Evolutionary conservation across 306 rosid species (phyloP).

Genomic region (Rosa chinensis): DNA sequence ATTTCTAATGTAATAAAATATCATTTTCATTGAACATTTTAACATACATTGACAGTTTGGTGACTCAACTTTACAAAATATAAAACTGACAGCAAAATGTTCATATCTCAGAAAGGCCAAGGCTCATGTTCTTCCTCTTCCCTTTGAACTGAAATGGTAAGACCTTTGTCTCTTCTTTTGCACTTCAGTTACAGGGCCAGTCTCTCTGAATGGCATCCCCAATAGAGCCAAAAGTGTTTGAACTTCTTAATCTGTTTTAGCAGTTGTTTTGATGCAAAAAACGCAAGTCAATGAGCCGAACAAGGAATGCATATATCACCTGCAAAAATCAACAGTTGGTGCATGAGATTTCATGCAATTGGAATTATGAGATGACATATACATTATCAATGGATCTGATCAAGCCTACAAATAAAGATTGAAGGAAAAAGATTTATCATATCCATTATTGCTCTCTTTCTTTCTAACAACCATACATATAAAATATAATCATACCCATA

Average conservation of each 20-base stretch:
- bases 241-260: conserved; percentile 76
- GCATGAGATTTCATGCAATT: conserved; percentile 4
- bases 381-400: no score
- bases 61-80: conserved; percentile 24
- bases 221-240: conserved; percentile 66
- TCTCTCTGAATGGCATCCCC: conserved; percentile 97
- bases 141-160: conserved; percentile 85
- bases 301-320: conserved; percentile 82
- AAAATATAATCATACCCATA: no score
- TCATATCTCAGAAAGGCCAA: neutral
- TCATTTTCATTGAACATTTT: conserved; percentile 4
- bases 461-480: no score
- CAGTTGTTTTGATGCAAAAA: conserved; percentile 81
- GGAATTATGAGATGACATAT: no score
- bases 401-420: no score
- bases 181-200: conserved; percentile 30
- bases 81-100: neutral
- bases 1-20: neutral
- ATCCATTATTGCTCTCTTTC: no score
- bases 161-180: conserved; percentile 82
- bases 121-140: conserved; percentile 50
- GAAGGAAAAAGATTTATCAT: no score
- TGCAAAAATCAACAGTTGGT: conserved; percentile 30
- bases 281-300: conserved; percentile 75
- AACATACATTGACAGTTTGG: neutral